These are phyloP conservation scores for Fraxinus xanthoxyloides DNA, from an alignment of 305 asterid species.

Conservation along the genomic window DNA sequence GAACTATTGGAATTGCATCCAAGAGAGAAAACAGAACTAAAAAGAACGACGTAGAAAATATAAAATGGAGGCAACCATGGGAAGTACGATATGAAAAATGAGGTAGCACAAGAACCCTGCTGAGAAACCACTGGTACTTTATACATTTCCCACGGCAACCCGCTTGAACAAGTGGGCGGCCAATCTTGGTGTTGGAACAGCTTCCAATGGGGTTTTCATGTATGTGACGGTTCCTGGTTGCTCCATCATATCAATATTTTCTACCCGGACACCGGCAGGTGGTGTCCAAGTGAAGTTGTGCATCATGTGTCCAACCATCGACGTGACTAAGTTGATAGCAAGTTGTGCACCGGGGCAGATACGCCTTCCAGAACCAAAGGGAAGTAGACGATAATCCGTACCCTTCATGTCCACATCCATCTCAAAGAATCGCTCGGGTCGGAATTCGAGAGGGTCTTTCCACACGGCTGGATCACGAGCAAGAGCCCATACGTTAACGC, in stretches of 20 bases:
- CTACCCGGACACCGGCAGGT: constrained; percentile 35
- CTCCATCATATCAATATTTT: constrained; percentile 68
- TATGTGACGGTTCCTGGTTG: constrained; percentile 63
- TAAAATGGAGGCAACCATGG: neutral
- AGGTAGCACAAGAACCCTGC: neutral
- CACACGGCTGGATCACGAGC: constrained; percentile 38
- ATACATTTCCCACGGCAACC: constrained; percentile 45
- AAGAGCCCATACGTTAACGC: constrained; percentile 39
- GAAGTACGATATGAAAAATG: neutral
- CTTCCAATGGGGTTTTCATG: constrained; percentile 55
- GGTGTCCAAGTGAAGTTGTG: constrained; percentile 52
- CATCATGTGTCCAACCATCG: constrained; percentile 67
- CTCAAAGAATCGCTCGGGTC: constrained; percentile 38
- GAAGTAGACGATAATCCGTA: constrained; percentile 52
- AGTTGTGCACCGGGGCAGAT: constrained; percentile 73
- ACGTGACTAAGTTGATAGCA: constrained; percentile 53
- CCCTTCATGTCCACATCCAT: constrained; percentile 54
- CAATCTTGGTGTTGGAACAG: constrained; percentile 51
- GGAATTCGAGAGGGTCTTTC: constrained; percentile 32
- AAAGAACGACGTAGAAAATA: neutral
- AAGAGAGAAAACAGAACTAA: neutral
- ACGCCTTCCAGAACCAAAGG: constrained; percentile 72
- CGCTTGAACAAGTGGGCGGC: constrained; percentile 47
- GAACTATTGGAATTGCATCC: neutral
- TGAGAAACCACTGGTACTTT: neutral